These are phyloP conservation scores for Clavispora carvajalis DNA, from an alignment of 805 yeast species.

Conservation along the genomic window DNA sequence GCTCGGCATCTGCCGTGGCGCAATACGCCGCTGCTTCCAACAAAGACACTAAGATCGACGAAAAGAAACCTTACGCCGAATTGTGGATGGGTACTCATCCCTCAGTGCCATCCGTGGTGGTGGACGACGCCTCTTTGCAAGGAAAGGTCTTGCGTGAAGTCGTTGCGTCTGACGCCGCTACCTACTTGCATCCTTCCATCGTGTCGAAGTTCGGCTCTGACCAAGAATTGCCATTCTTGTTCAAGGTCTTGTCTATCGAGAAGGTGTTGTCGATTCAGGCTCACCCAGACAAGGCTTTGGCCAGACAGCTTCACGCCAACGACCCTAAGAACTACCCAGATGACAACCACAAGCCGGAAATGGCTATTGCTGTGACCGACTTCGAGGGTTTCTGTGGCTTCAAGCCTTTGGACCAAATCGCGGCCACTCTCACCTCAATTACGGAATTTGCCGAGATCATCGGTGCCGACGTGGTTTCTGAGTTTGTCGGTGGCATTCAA, in stretches of 20 bases:
- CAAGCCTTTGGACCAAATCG: conserved; percentile 80
- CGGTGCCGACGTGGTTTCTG: conserved; percentile 52
- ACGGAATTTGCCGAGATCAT: conserved; percentile 75
- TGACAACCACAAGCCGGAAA: conserved; percentile 98
- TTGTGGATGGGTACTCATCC: conserved; percentile 99
- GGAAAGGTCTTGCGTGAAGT: conserved; percentile 64
- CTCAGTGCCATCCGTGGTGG: conserved; percentile 70
- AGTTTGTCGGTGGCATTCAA: conserved; percentile 48
- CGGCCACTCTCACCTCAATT: conserved; percentile 58
- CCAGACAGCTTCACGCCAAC: conserved; percentile 61
- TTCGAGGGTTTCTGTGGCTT: conserved; percentile 99
- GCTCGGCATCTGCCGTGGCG: conserved; percentile 83
- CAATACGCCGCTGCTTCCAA: conserved; percentile 72
- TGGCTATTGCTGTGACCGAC: conserved; percentile 95
- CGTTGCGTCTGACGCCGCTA: conserved; percentile 53
- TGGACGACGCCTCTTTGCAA: conserved; percentile 25
- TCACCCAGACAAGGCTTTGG: conserved; percentile 90
- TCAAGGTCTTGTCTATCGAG: conserved; percentile 88
- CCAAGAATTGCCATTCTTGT: conserved; percentile 81
- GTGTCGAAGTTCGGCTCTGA: conserved; percentile 60
- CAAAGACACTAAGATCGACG: conserved; percentile 57
- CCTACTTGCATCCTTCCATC: conserved; percentile 54
- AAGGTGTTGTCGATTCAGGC: conserved; percentile 96
- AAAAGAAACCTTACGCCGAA: conserved; percentile 87
- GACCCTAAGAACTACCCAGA: conserved; percentile 97